phyloP scores from a whole-genome alignment of 1,284 basidiomycete genomes.

The Rhizopogon parksii region DNA sequence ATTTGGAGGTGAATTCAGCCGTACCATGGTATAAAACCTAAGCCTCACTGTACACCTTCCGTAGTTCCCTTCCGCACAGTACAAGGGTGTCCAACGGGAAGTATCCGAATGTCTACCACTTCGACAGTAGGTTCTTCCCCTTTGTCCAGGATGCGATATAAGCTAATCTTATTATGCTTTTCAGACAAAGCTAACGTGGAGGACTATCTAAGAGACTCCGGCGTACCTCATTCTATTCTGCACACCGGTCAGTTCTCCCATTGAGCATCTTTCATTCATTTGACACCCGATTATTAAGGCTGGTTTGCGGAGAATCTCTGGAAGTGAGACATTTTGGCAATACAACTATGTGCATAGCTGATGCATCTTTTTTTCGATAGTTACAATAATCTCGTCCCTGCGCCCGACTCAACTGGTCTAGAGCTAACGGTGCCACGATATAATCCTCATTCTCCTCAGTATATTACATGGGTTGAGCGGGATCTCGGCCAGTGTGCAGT shows the following conservation, averaged over 20 bases:
- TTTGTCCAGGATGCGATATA: neutral
- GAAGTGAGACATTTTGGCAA: constrained; percentile 14
- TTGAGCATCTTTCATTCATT: no score
- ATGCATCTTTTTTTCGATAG: neutral
- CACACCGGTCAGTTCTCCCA: constrained; percentile 15
- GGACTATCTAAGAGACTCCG: constrained; percentile 20
- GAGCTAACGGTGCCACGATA: constrained; percentile 19
- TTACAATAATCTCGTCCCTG: constrained; percentile 4
- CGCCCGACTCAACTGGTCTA: constrained; percentile 14
- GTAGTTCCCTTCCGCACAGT: constrained; percentile 23
- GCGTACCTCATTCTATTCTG: constrained; percentile 22
- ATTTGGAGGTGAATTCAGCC: constrained; percentile 21
- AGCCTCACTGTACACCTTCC: neutral
- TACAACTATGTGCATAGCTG: neutral
- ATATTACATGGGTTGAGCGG: constrained; percentile 23
- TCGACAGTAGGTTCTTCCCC: constrained; percentile 15
- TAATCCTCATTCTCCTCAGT: constrained; percentile 14
- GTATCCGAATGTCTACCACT: constrained; percentile 16
- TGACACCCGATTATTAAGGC: constrained; percentile 12
- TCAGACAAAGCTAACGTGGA: constrained; percentile 28
- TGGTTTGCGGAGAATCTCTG: constrained; percentile 28
- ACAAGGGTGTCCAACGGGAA: constrained; percentile 21
- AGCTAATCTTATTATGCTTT: neutral
- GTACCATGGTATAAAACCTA: neutral
- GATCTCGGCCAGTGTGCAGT: constrained; percentile 25